phyloP scores from a whole-genome alignment of 2,329 filamentous ascomycete species.

The Lasiodiplodia hormozganensis region DNA sequence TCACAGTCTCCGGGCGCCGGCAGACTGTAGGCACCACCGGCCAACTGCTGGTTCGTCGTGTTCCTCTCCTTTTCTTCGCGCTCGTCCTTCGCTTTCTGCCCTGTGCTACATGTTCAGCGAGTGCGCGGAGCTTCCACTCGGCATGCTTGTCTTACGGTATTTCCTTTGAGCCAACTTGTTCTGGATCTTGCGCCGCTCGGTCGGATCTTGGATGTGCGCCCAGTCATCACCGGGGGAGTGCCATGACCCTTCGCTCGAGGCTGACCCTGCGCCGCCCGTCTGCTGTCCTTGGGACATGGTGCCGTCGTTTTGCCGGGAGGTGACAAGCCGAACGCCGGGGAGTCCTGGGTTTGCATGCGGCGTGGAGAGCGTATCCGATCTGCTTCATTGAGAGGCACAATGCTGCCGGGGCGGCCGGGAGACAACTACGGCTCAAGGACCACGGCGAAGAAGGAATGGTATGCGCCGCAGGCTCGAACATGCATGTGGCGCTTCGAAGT shows the following conservation, averaged over 20 bases:
- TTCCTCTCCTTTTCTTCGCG: constrained; percentile 71
- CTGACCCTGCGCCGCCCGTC: background rate
- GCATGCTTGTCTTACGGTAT: constrained; percentile 64
- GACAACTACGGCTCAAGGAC: background rate
- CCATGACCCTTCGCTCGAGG: constrained; percentile 7
- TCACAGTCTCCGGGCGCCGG: constrained; percentile 65
- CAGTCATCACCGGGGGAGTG: constrained; percentile 50
- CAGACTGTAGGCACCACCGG: constrained; percentile 69
- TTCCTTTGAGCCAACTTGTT: constrained; percentile 79
- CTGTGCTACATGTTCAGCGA: constrained; percentile 49
- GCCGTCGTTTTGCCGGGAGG: background rate
- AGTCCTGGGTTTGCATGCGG: constrained; percentile 3
- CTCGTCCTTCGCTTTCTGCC: constrained; percentile 72
- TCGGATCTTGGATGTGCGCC: constrained; percentile 72
- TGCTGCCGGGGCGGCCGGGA: background rate
- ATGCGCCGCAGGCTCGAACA: background rate
- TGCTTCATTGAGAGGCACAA: constrained; percentile 13
- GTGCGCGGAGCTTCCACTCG: background rate
- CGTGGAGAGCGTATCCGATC: background rate
- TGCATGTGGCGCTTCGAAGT: background rate
- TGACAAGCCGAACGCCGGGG: background rate
- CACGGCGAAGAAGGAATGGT: background rate
- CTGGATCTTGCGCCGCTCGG: constrained; percentile 75
- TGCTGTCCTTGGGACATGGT: constrained; percentile 12
- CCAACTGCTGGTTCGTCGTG: constrained; percentile 67